These are phyloP conservation scores for Orbilia oligospora DNA, from an alignment of 2,329 filamentous ascomycete species.

Conservation along the genomic window DNA sequence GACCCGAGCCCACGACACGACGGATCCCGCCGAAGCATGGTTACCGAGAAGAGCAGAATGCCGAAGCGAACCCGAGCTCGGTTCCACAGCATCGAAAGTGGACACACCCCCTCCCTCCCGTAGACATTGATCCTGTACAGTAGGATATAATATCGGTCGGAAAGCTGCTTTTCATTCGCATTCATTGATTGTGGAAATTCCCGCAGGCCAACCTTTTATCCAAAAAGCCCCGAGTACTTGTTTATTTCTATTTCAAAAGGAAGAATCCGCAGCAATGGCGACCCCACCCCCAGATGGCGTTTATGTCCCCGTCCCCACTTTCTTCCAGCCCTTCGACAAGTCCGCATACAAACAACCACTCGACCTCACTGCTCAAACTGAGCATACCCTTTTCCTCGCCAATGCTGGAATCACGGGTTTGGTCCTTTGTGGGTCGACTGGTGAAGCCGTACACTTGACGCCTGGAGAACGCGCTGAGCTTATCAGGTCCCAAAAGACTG, in stretches of 20 bases:
- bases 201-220: neutral
- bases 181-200: neutral
- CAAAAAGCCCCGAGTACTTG: neutral
- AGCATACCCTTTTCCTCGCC: slow-evolving; percentile 75
- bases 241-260: neutral
- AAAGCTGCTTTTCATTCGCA: slow-evolving; percentile 9
- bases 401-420: slow-evolving; percentile 74
- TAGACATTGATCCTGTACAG: neutral
- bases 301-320: slow-evolving; percentile 76
- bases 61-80: slow-evolving; percentile 20
- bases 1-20: neutral
- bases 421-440: slow-evolving; percentile 76
- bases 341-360: slow-evolving; percentile 71
- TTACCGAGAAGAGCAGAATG: slow-evolving; percentile 16
- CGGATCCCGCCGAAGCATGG: slow-evolving; percentile 2
- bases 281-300: slow-evolving; percentile 71
- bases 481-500: slow-evolving; percentile 72
- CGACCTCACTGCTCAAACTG: slow-evolving; percentile 73
- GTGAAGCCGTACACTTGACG: slow-evolving; percentile 76
- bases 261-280: slow-evolving; percentile 44
- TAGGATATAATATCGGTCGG: slow-evolving; percentile 23
- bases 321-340: slow-evolving; percentile 71
- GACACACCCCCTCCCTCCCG: neutral
- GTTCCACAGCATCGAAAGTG: slow-evolving; percentile 20
- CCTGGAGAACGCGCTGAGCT: slow-evolving; percentile 73